Conservation (phyloP, 768 basidiomycete species). For the Suillus alpinus region DNA sequence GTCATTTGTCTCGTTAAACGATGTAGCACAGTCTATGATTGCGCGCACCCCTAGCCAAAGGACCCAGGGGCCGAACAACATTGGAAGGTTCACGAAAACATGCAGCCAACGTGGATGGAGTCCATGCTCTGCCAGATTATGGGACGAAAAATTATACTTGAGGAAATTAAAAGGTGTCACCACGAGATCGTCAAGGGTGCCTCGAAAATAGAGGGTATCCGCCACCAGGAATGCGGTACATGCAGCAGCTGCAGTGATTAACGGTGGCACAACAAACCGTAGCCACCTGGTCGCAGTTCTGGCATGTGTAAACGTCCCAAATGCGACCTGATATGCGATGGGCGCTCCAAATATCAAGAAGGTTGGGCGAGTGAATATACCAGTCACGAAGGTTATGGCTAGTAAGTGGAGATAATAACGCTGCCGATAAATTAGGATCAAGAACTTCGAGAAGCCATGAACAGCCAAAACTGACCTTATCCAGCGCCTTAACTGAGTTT, state of each 20-base stretch:
- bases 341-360: slow-evolving; percentile 34
- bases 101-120: slow-evolving; percentile 41
- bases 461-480: not conserved
- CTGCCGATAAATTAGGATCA: not conserved
- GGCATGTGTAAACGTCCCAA: slow-evolving; percentile 8
- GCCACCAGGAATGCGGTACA: slow-evolving; percentile 18
- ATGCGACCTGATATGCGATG: slow-evolving; percentile 25
- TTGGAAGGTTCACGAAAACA: slow-evolving; percentile 36
- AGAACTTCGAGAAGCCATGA: no score
- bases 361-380: slow-evolving; percentile 35
- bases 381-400: slow-evolving; percentile 25
- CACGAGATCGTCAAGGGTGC: slow-evolving; percentile 16
- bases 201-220: slow-evolving; percentile 35
- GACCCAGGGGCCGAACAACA: slow-evolving; percentile 37
- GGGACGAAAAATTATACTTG: slow-evolving; percentile 34
- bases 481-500: not conserved
- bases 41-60: slow-evolving; percentile 19
- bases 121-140: slow-evolving; percentile 38
- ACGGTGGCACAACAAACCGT: slow-evolving; percentile 16
- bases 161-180: slow-evolving; percentile 38
- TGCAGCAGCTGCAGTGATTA: slow-evolving; percentile 18
- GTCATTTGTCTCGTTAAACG: slow-evolving; percentile 5
- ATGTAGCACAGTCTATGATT: not conserved
- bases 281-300: slow-evolving; percentile 10
- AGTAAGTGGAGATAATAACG: slow-evolving; percentile 18